Conservation (phyloP, 2,329 filamentous ascomycete species). For the Xylariaceae sp. region DNA sequence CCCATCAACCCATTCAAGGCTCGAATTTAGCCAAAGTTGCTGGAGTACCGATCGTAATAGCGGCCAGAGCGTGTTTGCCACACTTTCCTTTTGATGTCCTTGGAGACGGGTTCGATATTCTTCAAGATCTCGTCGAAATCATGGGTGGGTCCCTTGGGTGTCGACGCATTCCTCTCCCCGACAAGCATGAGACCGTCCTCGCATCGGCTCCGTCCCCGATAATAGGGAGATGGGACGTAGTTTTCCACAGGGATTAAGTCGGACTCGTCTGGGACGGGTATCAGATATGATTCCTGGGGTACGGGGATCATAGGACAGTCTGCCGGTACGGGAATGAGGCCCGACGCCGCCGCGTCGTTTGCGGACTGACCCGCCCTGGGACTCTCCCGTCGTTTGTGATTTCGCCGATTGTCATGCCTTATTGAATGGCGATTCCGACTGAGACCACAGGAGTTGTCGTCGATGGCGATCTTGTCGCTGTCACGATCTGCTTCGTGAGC, state of each 20-base stretch:
- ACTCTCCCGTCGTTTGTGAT: not conserved
- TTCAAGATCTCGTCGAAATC: constrained; percentile 17
- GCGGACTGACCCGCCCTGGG: not conserved
- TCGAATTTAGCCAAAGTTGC: constrained; percentile 13
- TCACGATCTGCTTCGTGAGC: no score
- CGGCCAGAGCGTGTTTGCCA: constrained; percentile 9
- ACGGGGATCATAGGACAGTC: not conserved
- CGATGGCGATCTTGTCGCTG: not conserved
- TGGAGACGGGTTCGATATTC: constrained; percentile 12
- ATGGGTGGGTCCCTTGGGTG: constrained; percentile 5
- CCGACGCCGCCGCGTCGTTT: not conserved
- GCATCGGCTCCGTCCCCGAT: not conserved
- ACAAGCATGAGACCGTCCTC: constrained; percentile 9
- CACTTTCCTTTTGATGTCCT: not conserved
- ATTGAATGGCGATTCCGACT: constrained; percentile 3
- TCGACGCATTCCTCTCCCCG: constrained; percentile 3
- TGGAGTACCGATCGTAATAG: constrained; percentile 16
- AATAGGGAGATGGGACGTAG: not conserved
- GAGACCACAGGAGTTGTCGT: not conserved
- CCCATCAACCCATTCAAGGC: not conserved
- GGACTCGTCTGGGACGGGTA: not conserved
- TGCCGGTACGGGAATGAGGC: constrained; percentile 9
- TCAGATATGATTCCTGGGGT: not conserved
- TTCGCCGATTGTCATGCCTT: not conserved
- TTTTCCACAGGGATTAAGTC: not conserved